Evolutionary conservation across 2,329 filamentous ascomycete genomes (phyloP).

Genomic region (Nemania sp.): DNA sequence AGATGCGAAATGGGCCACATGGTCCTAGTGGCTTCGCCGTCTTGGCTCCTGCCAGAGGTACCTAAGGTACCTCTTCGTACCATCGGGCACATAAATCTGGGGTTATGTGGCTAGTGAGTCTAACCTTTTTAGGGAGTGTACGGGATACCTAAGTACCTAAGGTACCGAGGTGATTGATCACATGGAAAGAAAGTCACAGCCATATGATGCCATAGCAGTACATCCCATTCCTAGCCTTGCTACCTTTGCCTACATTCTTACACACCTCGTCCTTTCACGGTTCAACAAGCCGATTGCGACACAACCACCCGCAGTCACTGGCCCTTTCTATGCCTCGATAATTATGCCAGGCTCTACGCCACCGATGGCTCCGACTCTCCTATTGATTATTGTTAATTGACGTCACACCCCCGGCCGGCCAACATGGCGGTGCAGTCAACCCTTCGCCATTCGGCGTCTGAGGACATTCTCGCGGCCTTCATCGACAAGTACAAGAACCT

Average conservation of each 20-base stretch:
- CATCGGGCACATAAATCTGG: neutral
- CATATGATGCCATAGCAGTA: neutral
- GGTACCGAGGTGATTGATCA: conserved; percentile 27
- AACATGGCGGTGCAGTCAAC: conserved; percentile 88
- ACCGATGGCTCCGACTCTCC: conserved; percentile 33
- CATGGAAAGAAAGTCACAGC: conserved; percentile 20
- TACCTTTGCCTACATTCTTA: neutral
- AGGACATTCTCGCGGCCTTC: conserved; percentile 69
- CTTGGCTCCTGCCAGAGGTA: no score
- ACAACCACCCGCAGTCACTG: neutral
- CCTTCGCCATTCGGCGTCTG: conserved; percentile 66
- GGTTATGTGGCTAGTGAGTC: conserved; percentile 22
- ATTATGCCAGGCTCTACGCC: conserved; percentile 22
- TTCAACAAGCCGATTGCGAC: conserved; percentile 2
- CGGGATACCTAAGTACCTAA: conserved; percentile 18
- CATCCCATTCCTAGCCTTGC: neutral
- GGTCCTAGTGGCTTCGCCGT: no score
- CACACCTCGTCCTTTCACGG: neutral
- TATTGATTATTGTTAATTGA: conserved; percentile 23
- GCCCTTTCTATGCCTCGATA: conserved; percentile 6
- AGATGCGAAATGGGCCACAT: no score
- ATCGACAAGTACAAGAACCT: conserved; percentile 62
- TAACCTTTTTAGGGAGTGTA: neutral
- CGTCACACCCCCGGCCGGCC: conserved; percentile 30
- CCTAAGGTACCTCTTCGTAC: no score